phyloP scores from a whole-genome alignment of 2,329 filamentous ascomycete genomes.

The Ophiostoma sp. region DNA sequence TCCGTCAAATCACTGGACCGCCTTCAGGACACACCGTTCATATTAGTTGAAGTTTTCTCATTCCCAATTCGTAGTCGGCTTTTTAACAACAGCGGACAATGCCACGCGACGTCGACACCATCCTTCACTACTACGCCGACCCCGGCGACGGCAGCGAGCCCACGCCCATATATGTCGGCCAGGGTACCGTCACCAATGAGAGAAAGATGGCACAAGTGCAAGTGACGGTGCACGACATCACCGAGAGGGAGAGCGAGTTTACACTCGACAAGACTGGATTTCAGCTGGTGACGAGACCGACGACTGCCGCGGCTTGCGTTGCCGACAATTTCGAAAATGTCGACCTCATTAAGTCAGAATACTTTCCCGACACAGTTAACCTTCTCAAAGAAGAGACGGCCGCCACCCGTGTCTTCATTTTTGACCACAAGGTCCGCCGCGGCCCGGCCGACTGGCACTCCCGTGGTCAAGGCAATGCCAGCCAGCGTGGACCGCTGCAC shows the following conservation, averaged over 20 bases:
- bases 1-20: background rate
- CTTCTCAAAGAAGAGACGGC: slow-evolving; percentile 50
- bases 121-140: slow-evolving; percentile 44
- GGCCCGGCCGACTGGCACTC: slow-evolving; percentile 57
- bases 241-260: slow-evolving; percentile 63
- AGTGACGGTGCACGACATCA: slow-evolving; percentile 45
- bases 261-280: slow-evolving; percentile 54
- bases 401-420: slow-evolving; percentile 57
- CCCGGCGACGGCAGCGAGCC: slow-evolving; percentile 46
- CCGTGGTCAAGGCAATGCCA: slow-evolving; percentile 69
- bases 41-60: background rate
- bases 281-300: slow-evolving; percentile 56
- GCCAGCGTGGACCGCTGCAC: slow-evolving; percentile 48
- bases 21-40: background rate
- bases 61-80: background rate
- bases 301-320: slow-evolving; percentile 32
- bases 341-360: slow-evolving; percentile 50
- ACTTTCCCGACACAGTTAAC: slow-evolving; percentile 64
- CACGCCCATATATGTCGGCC: slow-evolving; percentile 38
- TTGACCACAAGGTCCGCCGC: slow-evolving; percentile 61
- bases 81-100: background rate
- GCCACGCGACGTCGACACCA: slow-evolving; percentile 38
- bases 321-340: slow-evolving; percentile 58
- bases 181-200: slow-evolving; percentile 33
- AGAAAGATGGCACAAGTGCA: slow-evolving; percentile 43